Evolutionary conservation across 306 rosid species (phyloP).

Genomic region (Cicer pinnatifidum): DNA sequence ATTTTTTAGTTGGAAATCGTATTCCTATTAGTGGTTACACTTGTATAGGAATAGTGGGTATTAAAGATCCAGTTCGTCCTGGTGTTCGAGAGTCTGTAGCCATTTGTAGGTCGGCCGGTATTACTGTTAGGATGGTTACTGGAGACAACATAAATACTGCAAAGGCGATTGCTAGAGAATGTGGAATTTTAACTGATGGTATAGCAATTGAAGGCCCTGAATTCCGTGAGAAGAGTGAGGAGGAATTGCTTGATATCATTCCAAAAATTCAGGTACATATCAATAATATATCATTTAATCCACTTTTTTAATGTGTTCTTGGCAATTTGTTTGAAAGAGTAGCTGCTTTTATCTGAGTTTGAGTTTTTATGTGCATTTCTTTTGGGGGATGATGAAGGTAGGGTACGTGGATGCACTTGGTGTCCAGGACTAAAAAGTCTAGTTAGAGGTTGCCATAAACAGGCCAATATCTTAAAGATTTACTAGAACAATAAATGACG

Average conservation of each 20-base stretch:
- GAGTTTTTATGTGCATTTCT: conserved; percentile 3
- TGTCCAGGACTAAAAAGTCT: conserved; percentile 23
- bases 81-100: conserved; percentile 94
- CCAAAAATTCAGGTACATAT: conserved; percentile 82
- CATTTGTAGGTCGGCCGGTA: conserved; percentile 93
- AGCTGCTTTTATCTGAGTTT: background rate
- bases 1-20: conserved; percentile 57
- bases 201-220: conserved; percentile 94
- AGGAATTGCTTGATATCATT: conserved; percentile 66
- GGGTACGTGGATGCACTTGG: background rate
- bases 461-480: conserved; percentile 9
- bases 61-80: conserved; percentile 97
- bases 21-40: conserved; percentile 73
- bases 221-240: conserved; percentile 78
- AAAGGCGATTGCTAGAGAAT: conserved; percentile 96
- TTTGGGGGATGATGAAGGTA: background rate
- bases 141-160: conserved; percentile 98
- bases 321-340: background rate
- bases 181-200: conserved; percentile 93
- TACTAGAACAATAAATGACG: conserved; percentile 13
- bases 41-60: conserved; percentile 92
- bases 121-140: conserved; percentile 90
- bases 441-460: conserved; percentile 29
- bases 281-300: conserved; percentile 30
- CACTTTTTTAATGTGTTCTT: conserved; percentile 25